Conservation (phyloP, 2,329 filamentous ascomycete species). For the Mycosphaerella sp. region DNA sequence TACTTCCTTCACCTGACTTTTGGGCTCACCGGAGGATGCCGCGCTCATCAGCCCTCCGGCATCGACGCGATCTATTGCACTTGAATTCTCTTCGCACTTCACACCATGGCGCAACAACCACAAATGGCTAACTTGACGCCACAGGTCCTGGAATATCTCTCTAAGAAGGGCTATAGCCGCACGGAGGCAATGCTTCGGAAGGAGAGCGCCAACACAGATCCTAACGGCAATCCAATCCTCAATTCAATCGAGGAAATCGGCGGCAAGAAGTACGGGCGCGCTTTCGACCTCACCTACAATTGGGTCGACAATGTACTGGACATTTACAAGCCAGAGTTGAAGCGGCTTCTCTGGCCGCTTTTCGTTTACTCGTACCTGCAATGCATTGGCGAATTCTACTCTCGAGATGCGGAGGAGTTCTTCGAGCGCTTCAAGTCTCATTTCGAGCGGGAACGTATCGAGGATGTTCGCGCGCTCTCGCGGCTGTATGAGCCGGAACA, state of each 20-base stretch:
- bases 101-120: neutral
- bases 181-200: conserved; percentile 90
- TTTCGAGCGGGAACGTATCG: conserved; percentile 72
- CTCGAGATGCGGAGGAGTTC: conserved; percentile 66
- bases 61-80: no score
- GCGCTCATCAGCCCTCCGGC: no score
- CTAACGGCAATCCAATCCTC: conserved; percentile 70
- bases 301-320: conserved; percentile 93
- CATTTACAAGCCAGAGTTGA: conserved; percentile 89
- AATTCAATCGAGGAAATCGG: conserved; percentile 59
- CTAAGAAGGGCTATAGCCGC: conserved; percentile 88
- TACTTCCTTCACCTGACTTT: neutral
- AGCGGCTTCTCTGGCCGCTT: conserved; percentile 82
- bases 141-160: conserved; percentile 85
- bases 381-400: conserved; percentile 65
- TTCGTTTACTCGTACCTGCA: conserved; percentile 91
- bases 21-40: no score
- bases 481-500: conserved; percentile 72
- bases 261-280: conserved; percentile 69
- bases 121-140: conserved; percentile 19
- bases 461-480: conserved; percentile 72
- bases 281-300: conserved; percentile 48
- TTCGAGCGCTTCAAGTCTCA: conserved; percentile 60
- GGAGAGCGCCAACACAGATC: conserved; percentile 77
- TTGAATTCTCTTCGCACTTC: neutral